Evolutionary conservation across 305 asterid species (phyloP), one percentile per base, ranked within the genome.

Genomic region (Caryopteris hybrid): DNA sequence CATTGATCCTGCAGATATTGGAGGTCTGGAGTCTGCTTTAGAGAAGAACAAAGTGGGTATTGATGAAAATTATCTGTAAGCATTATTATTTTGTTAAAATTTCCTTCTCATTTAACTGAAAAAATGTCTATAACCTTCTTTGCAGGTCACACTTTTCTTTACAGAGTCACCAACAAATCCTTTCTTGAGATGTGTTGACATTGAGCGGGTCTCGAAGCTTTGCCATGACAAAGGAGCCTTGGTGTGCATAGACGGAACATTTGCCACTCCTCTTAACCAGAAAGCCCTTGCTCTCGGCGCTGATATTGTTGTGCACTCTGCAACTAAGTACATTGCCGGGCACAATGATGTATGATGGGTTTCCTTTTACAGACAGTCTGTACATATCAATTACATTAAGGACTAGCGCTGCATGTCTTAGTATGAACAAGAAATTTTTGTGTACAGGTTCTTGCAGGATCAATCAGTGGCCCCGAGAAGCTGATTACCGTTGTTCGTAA

Each of bases 141-240:
- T 89, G 71, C 85, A 94, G 99, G 98, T 91, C 64, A 46, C 86
- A 42, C 91, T 94, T 71, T 91, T 86, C 85, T 94, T 91, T 64
- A 91, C 98, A 0, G 99, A 94, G 84, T 94, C 99, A 54, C 99
- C 99, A 47, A 94, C 99, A 0, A 94, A 94, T 76, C 98, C 99
- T 66, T 91, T 94, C 77, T 74, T 94, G 83, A 87, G 99, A 79
- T 91, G 98, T 76, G 99, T 94, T 72, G 96, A 94, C 83, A 85
- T 94, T 83, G 93, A 91, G 86, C 76, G 84, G 70, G 95, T 89
- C 66, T 84, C 99, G 0, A 94, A 85, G 87, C 91, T 91, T 63
- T 94, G 99, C 79, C 99, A 89, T 77, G 88, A 73, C 46, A 91
- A 86, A 68, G 99, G 98, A 72, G 95, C 96, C 64, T 57, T 94